Evolutionary conservation across 2,329 filamentous ascomycete species (phyloP), one percentile per base, ranked within the genome.

Genomic region (Hirsutella minnesotensis): DNA sequence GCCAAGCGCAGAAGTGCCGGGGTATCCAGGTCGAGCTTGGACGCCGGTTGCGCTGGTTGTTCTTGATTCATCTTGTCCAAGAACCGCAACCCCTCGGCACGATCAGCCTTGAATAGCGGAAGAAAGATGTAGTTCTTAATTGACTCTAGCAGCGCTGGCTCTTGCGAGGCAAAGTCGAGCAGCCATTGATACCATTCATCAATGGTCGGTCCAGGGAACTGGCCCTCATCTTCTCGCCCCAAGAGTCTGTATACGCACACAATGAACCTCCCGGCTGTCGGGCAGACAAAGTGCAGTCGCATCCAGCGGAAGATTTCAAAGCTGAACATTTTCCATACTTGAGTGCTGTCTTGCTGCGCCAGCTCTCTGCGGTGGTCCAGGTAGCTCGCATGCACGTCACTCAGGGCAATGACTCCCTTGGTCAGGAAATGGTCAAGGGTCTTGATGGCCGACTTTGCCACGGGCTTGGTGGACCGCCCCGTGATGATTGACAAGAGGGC

Each of bases 401-500:
- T 55, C 44, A 72, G 52, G 51, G 63, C 64, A 21, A 83, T 60
- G 12, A 80, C 66, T 2, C 67, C 63, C 56, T 83, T 86, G 39
- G 68, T 64, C 3, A 87, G 55, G 44, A 87, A 73, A 52, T 80
- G 72, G 39, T 83, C 78, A 31, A 86, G 63, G 15, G 74, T 74
- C 53, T 81, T 79, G 47, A 87, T 72, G 7, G 80, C 76, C 30
- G 82, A 82, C 56, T 86, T 86, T 34, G 79, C 77, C 41, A 81
- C 68, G 9, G 79, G 73, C 48, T 75, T 79, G 15, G 77, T 69
- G 29, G 77, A 77, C 46, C 75, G 69, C 44, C 75, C 71, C 19
- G 72, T 68, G 35, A 85, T 70, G 13, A 81, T 75, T 2, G 73
- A 70, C 15, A 83, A 53, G 7, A 80, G 67, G 5, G 64, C 71